Percentiles rank a stretch among this genome's conserved stretches.
These are phyloP conservation scores for Chytriomyces sp. DNA, from an alignment of 192 early-diverging fungal species.

Conservation along the genomic window DNA sequence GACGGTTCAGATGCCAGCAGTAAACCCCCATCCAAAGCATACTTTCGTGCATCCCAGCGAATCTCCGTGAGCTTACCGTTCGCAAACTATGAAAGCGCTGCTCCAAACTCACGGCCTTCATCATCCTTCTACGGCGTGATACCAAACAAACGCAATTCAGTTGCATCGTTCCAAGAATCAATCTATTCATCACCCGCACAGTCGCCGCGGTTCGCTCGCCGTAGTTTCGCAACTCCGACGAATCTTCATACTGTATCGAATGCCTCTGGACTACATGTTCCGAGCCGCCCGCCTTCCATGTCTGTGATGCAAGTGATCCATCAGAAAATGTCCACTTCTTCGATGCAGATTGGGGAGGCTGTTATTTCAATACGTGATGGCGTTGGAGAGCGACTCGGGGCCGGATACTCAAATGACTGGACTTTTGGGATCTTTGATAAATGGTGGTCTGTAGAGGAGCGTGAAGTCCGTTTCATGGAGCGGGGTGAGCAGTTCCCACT, in stretches of 20 bases:
- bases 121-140: too few relatives aligned
- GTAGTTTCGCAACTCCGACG: background rate
- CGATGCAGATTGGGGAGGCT: background rate
- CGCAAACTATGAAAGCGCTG: too few relatives aligned
- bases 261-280: background rate
- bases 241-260: background rate
- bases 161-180: background rate
- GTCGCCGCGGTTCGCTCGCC: background rate
- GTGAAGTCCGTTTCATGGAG: background rate
- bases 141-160: background rate
- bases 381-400: background rate
- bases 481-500: background rate
- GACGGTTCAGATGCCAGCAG: too few relatives aligned
- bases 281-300: background rate
- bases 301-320: background rate
- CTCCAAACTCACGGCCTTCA: too few relatives aligned
- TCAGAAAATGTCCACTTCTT: background rate
- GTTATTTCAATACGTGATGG: background rate
- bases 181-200: background rate
- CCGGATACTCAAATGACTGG: slow-evolving; percentile 19
- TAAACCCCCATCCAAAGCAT: too few relatives aligned
- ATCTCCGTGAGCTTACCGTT: too few relatives aligned
- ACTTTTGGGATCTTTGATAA: slow-evolving; percentile 23
- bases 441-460: slow-evolving; percentile 9
- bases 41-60: too few relatives aligned